Percentiles rank a stretch among this genome's conserved stretches.
Conservation (phyloP, 495 filamentous ascomycete genomes). For the Hypoxylon lienhwacheense region DNA sequence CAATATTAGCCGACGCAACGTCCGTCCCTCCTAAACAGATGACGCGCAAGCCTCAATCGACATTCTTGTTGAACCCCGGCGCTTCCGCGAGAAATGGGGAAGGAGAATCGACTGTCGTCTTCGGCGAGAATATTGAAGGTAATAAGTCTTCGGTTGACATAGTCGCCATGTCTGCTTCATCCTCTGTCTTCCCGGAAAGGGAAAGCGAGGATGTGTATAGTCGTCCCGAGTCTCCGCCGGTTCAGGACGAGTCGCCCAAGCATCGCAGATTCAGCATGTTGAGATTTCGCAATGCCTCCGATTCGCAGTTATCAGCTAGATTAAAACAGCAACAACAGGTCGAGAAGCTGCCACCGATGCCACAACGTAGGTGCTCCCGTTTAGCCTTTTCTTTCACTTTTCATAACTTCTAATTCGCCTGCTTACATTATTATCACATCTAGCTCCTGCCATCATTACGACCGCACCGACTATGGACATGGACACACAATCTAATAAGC, state of each 20-base stretch:
- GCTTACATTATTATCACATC: constrained; percentile 11
- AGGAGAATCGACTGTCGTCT: constrained; percentile 1
- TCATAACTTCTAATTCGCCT: neutral
- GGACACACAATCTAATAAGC: constrained; percentile 52
- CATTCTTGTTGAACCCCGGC: constrained; percentile 19
- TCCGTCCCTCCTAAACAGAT: constrained; percentile 34
- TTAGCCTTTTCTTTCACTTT: neutral
- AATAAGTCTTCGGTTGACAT: constrained; percentile 28
- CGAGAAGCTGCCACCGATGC: constrained; percentile 68
- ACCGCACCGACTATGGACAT: constrained; percentile 82
- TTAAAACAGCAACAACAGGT: constrained; percentile 70
- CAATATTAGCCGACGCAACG: constrained; percentile 41
- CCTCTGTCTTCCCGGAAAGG: constrained; percentile 24
- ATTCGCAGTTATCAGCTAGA: constrained; percentile 81
- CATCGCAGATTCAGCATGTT: constrained; percentile 84
- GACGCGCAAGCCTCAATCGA: constrained; percentile 23
- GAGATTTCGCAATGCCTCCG: constrained; percentile 89
- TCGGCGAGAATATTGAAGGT: constrained; percentile 16
- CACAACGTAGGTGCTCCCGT: constrained; percentile 59
- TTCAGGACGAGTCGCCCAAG: constrained; percentile 53
- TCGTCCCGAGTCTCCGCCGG: constrained; percentile 41
- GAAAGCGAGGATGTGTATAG: constrained; percentile 39
- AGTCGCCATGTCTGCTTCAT: constrained; percentile 22
- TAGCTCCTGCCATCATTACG: constrained; percentile 89
- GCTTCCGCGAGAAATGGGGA: constrained; percentile 15